A percentile compares a stretch with the other conserved stretches of the same genome.
Conservation (phyloP, 805 yeast genomes). For the Cyberlindnera nakhonratchasimensis region DNA sequence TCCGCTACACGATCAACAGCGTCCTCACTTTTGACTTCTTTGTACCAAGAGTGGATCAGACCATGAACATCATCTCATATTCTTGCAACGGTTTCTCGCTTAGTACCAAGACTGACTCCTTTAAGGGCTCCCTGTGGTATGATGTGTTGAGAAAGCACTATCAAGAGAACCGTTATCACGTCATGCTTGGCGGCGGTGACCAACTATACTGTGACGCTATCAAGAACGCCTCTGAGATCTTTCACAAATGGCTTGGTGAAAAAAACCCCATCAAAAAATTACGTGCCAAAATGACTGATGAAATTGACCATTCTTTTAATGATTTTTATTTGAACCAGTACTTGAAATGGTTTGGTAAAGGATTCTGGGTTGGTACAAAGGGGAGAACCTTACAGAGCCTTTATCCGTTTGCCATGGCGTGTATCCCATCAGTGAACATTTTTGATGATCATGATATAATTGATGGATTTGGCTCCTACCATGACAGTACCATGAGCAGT, state of each 20-base stretch:
- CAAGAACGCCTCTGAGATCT: conserved; percentile 49
- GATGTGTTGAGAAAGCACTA: conserved; percentile 75
- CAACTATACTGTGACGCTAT: conserved; percentile 88
- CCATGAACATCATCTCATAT: conserved; percentile 79
- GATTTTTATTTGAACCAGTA: conserved; percentile 71
- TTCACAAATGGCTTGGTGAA: conserved; percentile 61
- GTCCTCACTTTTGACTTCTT: conserved; percentile 56
- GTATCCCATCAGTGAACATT: conserved; percentile 81
- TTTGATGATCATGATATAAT: conserved; percentile 96
- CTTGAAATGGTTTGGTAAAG: conserved; percentile 85
- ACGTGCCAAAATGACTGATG: conserved; percentile 41
- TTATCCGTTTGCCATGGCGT: conserved; percentile 73
- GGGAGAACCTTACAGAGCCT: conserved; percentile 65
- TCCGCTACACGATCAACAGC: conserved; percentile 58
- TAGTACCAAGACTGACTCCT: conserved; percentile 59
- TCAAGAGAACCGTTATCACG: conserved; percentile 65
- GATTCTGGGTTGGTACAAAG: conserved; percentile 69
- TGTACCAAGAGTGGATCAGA: conserved; percentile 57
- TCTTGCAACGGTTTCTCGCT: conserved; percentile 92
- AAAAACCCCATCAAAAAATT: conserved; percentile 46
- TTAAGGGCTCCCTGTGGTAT: conserved; percentile 78
- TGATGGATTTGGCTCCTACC: conserved; percentile 93
- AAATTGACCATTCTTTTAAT: conserved; percentile 52
- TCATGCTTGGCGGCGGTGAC: conserved; percentile 97
- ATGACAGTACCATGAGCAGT: conserved; percentile 67